Conservation (phyloP, 495 filamentous ascomycete species). For the Pseudomonodictys pantanalensis region DNA sequence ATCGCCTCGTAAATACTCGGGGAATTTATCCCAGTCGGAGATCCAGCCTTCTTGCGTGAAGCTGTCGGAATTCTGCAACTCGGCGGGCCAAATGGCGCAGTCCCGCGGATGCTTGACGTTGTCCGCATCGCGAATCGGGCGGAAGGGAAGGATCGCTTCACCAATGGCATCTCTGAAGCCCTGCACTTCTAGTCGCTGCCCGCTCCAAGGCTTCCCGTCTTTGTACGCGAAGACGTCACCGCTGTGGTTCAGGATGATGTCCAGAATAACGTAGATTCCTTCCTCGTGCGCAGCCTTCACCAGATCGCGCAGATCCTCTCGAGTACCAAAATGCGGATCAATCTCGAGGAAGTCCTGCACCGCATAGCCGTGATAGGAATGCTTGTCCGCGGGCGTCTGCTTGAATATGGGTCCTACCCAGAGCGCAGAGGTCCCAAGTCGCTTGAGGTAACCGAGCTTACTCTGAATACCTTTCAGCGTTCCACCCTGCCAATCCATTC, state of each 20-base stretch:
- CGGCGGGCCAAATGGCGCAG: conserved; percentile 32
- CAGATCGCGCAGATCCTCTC: conserved; percentile 27
- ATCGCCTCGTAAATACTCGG: conserved; percentile 32
- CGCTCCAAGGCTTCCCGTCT: conserved; percentile 17
- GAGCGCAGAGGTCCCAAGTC: conserved; percentile 27
- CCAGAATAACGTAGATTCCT: conserved; percentile 34
- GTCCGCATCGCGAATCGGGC: neutral
- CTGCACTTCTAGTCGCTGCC: conserved; percentile 18
- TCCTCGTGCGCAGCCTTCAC: conserved; percentile 25
- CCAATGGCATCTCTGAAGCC: conserved; percentile 23
- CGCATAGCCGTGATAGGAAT: conserved; percentile 33
- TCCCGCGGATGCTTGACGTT: neutral
- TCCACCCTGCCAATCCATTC: conserved; percentile 23
- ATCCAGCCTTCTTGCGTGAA: conserved; percentile 31
- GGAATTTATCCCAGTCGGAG: conserved; percentile 27
- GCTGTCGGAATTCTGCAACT: conserved; percentile 13
- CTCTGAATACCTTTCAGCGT: conserved; percentile 22
- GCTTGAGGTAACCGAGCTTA: conserved; percentile 35
- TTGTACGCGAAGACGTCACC: conserved; percentile 33
- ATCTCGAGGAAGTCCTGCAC: conserved; percentile 33
- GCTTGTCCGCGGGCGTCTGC: conserved; percentile 27
- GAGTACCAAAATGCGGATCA: conserved; percentile 29
- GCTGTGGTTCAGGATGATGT: conserved; percentile 35
- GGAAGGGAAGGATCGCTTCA: conserved; percentile 15
- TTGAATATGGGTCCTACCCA: conserved; percentile 37